phyloP scores from a whole-genome alignment of 352 stramenopile genomes.

The Albugo candida region DNA sequence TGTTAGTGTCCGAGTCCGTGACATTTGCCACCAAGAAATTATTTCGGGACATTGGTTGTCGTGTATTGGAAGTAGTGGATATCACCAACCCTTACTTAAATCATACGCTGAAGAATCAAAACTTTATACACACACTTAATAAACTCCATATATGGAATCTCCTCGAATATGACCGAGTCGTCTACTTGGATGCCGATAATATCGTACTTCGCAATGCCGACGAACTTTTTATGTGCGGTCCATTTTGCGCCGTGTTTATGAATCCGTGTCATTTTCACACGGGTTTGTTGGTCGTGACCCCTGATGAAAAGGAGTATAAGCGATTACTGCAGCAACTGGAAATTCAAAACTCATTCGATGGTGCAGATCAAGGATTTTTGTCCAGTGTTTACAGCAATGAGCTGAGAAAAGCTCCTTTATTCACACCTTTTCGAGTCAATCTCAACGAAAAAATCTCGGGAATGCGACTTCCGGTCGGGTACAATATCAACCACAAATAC shows the following conservation, averaged over 20 bases:
- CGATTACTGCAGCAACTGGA: constrained; percentile 40
- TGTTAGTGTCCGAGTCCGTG: constrained; percentile 72
- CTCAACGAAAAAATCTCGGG: constrained; percentile 24
- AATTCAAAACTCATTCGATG: constrained; percentile 49
- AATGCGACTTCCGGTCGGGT: constrained; percentile 68
- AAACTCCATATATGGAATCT: constrained; percentile 83
- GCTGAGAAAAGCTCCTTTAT: constrained; percentile 46
- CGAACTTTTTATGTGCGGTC: constrained; percentile 70
- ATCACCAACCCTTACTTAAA: constrained; percentile 75
- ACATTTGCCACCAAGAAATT: constrained; percentile 45
- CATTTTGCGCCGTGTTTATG: constrained; percentile 82
- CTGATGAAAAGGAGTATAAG: constrained; percentile 43
- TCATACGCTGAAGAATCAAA: constrained; percentile 60
- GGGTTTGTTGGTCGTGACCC: constrained; percentile 65
- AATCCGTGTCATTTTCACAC: constrained; percentile 84
- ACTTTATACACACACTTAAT: constrained; percentile 83
- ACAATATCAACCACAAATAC: constrained; percentile 86
- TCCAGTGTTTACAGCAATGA: constrained; percentile 75
- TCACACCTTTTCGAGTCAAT: constrained; percentile 25
- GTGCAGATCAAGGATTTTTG: constrained; percentile 72
- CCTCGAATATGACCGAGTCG: constrained; percentile 78
- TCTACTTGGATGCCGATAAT: constrained; percentile 84
- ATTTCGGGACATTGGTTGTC: constrained; percentile 66
- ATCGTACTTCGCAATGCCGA: constrained; percentile 77
- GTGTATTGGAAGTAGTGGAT: constrained; percentile 69